Conservation (phyloP, 2,329 filamentous ascomycete genomes). For the Aspergillus niger region DNA sequence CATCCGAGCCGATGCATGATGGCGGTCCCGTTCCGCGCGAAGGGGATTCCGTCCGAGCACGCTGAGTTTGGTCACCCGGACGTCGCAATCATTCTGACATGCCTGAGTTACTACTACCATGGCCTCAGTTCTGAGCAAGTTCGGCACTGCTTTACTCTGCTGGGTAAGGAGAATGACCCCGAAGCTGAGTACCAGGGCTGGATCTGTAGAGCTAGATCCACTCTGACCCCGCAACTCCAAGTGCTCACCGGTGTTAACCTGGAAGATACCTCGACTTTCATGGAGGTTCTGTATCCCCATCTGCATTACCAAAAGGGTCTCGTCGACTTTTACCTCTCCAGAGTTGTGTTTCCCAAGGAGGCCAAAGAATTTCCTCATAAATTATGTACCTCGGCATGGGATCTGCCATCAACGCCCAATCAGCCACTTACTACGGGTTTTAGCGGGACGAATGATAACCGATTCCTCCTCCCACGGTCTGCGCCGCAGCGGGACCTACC, state of each 20-base stretch:
- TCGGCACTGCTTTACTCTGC: slow-evolving; percentile 47
- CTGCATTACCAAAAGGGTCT: slow-evolving; percentile 54
- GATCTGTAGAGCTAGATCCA: slow-evolving; percentile 26
- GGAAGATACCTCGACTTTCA: slow-evolving; percentile 54
- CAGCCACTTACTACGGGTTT: slow-evolving; percentile 62
- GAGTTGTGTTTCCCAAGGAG: slow-evolving; percentile 62
- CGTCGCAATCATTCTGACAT: slow-evolving; percentile 58
- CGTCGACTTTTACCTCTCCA: slow-evolving; percentile 64
- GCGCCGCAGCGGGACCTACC: slow-evolving; percentile 59
- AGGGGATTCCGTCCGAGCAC: slow-evolving; percentile 57
- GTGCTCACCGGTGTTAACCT: slow-evolving; percentile 59
- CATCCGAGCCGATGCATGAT: slow-evolving; percentile 48
- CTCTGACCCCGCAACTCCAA: slow-evolving; percentile 41
- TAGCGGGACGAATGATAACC: slow-evolving; percentile 67
- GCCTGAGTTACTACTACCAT: slow-evolving; percentile 58
- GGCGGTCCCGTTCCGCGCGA: slow-evolving; percentile 62
- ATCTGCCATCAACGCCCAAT: slow-evolving; percentile 47
- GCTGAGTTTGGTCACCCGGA: slow-evolving; percentile 66
- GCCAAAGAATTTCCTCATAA: slow-evolving; percentile 65
- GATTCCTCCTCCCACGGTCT: slow-evolving; percentile 56
- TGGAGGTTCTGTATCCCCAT: slow-evolving; percentile 52
- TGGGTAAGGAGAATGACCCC: slow-evolving; percentile 56
- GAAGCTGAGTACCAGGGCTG: slow-evolving; percentile 48
- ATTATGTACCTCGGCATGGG: slow-evolving; percentile 67
- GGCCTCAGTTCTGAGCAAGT: slow-evolving; percentile 58